Conservation (phyloP, 2,329 filamentous ascomycete species). For the Colletotrichum falcatum region DNA sequence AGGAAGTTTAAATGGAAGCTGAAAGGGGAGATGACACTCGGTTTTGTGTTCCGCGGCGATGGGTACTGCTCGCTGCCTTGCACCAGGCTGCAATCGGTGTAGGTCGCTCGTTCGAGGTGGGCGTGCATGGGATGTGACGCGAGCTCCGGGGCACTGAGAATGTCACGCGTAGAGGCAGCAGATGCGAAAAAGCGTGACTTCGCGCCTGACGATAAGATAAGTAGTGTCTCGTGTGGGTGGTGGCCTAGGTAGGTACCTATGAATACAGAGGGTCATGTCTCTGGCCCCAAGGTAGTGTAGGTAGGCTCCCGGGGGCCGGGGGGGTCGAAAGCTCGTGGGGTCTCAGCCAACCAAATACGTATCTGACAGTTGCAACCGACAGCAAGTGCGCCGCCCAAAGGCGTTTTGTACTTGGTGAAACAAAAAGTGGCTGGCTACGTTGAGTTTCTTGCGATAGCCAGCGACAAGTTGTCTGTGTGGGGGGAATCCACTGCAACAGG, state of each 20-base stretch:
- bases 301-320: background rate
- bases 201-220: constrained; percentile 10
- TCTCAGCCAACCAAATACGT: background rate
- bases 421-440: background rate
- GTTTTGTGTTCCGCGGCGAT: constrained; percentile 1
- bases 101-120: background rate
- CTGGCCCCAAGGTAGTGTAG: no score
- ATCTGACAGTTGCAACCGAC: background rate
- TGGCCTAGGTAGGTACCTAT: no score
- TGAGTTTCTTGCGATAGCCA: background rate
- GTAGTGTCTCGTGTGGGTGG: no score
- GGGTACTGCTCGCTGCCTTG: constrained; percentile 11
- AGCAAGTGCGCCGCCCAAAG: no score
- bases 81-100: constrained; percentile 10
- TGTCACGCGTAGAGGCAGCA: constrained; percentile 12
- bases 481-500: background rate
- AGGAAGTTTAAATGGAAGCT: background rate
- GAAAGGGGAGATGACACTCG: background rate
- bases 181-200: constrained; percentile 30
- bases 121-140: background rate
- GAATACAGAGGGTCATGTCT: no score
- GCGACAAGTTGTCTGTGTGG: background rate
- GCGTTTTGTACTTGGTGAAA: background rate
- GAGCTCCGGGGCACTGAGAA: background rate
- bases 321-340: background rate